Evolutionary conservation across 1,284 basidiomycete genomes (phyloP).

Genomic region (Salmacisia buchloeana): DNA sequence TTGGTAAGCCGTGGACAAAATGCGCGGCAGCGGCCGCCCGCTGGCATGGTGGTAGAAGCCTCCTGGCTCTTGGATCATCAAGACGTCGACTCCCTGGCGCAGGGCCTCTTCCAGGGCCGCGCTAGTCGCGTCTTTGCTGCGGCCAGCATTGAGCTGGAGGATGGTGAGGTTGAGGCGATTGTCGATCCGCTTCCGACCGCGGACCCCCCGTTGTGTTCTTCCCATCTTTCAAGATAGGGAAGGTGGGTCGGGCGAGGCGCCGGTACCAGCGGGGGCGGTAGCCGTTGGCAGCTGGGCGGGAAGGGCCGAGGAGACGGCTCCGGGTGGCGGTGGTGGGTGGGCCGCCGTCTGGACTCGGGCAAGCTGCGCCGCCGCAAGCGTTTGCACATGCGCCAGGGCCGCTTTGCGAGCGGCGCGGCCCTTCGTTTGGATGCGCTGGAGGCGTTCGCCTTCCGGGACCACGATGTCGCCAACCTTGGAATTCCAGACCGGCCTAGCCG

Average conservation of each 20-base stretch:
- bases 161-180: too few relatives aligned
- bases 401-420: too few relatives aligned
- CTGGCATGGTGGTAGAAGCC: not conserved
- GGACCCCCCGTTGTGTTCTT: too few relatives aligned
- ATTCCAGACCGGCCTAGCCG: not conserved
- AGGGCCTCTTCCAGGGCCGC: not conserved
- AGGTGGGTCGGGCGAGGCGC: too few relatives aligned
- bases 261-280: too few relatives aligned
- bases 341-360: not conserved
- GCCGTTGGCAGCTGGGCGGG: too few relatives aligned
- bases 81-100: not conserved
- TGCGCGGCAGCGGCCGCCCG: not conserved
- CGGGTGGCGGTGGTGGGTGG: not conserved
- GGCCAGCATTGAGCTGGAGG: not conserved
- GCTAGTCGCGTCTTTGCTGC: not conserved
- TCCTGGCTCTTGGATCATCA: not conserved
- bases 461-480: not conserved
- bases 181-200: too few relatives aligned
- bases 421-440: not conserved
- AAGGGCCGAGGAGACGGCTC: not conserved
- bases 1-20: not conserved
- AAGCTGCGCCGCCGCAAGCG: too few relatives aligned
- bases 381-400: too few relatives aligned
- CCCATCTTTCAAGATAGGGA: too few relatives aligned
- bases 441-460: slow-evolving; percentile 3